phyloP scores from a whole-genome alignment of 2,329 filamentous ascomycete genomes.

The Fusarium musae region DNA sequence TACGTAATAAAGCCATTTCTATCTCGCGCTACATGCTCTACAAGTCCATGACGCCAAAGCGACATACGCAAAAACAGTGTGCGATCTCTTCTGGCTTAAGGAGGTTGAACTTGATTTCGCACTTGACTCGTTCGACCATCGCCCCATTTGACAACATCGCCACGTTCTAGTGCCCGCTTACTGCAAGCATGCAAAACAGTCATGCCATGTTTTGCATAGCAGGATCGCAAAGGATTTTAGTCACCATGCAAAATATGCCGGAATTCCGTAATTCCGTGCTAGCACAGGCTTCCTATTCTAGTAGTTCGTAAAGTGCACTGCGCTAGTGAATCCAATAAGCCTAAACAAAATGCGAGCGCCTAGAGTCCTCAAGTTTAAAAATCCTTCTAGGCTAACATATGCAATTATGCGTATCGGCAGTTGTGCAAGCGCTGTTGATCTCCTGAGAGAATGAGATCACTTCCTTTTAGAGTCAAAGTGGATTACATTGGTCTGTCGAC shows the following conservation, averaged over 20 bases:
- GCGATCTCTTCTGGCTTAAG: too few relatives aligned
- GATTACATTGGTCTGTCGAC: not conserved
- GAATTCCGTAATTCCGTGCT: not conserved
- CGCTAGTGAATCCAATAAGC: not conserved
- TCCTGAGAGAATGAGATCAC: not conserved
- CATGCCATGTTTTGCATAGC: not conserved
- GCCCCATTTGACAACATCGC: not conserved
- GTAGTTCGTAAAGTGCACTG: not conserved
- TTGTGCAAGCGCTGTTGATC: not conserved
- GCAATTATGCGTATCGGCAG: not conserved
- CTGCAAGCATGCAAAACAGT: rapidly evolving
- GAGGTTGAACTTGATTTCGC: not conserved
- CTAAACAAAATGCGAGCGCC: not conserved
- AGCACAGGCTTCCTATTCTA: not conserved
- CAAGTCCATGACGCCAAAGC: rapidly evolving
- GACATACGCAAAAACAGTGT: too few relatives aligned
- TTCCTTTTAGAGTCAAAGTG: not conserved
- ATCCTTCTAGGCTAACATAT: not conserved
- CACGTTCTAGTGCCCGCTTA: not conserved
- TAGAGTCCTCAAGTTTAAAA: not conserved
- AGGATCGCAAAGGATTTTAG: not conserved
- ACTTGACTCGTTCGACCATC: rapidly evolving
- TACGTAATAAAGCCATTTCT: not conserved
- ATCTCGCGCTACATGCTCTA: rapidly evolving
- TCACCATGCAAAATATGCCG: not conserved